These are phyloP conservation scores for Raphanus raphanistrum DNA, from an alignment of 345 rosid genomes.

Conservation along the genomic window DNA sequence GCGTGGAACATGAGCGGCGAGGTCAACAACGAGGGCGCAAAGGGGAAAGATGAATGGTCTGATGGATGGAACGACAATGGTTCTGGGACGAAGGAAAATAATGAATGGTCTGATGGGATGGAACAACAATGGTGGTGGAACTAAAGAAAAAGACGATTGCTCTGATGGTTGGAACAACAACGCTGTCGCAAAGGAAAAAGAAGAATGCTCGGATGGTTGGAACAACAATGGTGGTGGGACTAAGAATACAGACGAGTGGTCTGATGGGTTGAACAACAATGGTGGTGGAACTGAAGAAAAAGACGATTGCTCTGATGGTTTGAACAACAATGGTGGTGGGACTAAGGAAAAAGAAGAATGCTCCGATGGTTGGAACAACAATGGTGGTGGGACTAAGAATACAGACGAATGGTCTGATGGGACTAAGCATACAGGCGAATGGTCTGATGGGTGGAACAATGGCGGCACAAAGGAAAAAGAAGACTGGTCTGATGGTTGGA, in stretches of 20 bases:
- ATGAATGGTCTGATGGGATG: conserved; percentile 59
- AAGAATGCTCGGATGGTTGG: conserved; percentile 61
- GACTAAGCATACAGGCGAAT: conserved; percentile 12
- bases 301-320: conserved; percentile 63
- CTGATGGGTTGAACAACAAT: conserved; percentile 46
- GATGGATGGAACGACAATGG: conserved; percentile 26
- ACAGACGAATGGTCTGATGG: neutral
- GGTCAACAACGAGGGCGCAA: conserved; percentile 36
- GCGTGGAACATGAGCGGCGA: conserved; percentile 41
- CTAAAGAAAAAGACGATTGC: conserved; percentile 48
- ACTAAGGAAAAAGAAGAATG: neutral
- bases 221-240: neutral
- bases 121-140: conserved; percentile 1
- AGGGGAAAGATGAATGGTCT: conserved; percentile 44
- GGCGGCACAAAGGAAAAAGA: neutral
- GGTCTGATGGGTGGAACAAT: conserved; percentile 50
- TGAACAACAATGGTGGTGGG: neutral
- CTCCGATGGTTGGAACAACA: neutral
- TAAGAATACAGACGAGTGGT: conserved; percentile 50
- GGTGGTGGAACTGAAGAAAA: neutral
- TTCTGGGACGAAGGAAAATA: conserved; percentile 37
- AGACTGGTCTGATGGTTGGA: neutral
- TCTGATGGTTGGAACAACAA: conserved; percentile 48
- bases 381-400: neutral
- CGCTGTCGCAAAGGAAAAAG: conserved; percentile 16